Evolutionary conservation across 768 basidiomycete species (phyloP), one percentile per base, ranked within the genome.

Genomic region (Hortiboletus flavorubellus): DNA sequence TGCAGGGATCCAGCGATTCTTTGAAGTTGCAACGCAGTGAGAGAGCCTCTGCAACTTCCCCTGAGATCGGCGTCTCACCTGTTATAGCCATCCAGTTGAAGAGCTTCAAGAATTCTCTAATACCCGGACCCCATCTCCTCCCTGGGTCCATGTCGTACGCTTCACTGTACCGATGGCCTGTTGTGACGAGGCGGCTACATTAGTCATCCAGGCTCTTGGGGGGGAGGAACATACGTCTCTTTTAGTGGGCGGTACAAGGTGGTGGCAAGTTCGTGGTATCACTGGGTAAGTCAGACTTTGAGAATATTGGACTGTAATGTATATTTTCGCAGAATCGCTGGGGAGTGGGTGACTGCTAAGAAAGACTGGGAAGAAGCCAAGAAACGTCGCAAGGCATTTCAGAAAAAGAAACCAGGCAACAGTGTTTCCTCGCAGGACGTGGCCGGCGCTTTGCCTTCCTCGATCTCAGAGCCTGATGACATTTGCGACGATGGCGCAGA

Each of bases 231-330:
- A 81, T 14, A 82, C 80, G 46, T 80, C 83, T 59, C 79, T 78
- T 39, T 67, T 92, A 31, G 85, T 93, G 4, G 96, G 96, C 11
- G 96, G 96, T 2, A 82, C 84, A 6, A 94, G 95, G 68, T 98
- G 96, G 94, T 98, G 96, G 96, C 95, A 97, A 72, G 93, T 95
- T 34, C 85, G 95, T 40, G 87, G 89, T 18, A 67, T 93, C 44
- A 73, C 81, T 49, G 94, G 93, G 93, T 84, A 74, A 67, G 73
- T 74, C 38, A 53, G 52, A 8, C 55, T 58, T 58, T 42, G 26
- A 35, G 14, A 31, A 4, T 54, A 54, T 53, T 54, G 47, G 37
- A 29, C n/a, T 52, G 47, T 68, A 61, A 60, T 53, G 52, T 39
- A 50, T 44, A 26, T 47, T 16, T 12, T 23, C 23, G 57, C 52